Conservation (phyloP, 495 filamentous ascomycete species). For the Haplographium delicatum region DNA sequence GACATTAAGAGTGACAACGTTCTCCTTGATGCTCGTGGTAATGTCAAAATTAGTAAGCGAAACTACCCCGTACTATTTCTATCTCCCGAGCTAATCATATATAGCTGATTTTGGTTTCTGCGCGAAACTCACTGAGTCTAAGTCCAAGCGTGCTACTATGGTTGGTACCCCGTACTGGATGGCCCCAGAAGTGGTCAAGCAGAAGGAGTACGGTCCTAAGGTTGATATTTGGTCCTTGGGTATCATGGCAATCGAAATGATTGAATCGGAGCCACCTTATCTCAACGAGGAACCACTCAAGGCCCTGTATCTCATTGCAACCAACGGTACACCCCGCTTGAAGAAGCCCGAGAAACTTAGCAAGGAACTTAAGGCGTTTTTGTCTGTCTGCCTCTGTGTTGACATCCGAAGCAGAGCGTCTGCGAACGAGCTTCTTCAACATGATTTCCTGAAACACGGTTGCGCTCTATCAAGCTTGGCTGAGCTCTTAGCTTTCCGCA, state of each 20-base stretch:
- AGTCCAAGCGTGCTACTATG: slow-evolving; percentile 97
- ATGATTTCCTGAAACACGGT: slow-evolving; percentile 72
- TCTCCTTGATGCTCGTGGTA: slow-evolving; percentile 83
- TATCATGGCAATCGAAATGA: slow-evolving; percentile 99
- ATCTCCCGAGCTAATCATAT: slow-evolving; percentile 28
- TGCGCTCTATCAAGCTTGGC: slow-evolving; percentile 77
- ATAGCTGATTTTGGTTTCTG: slow-evolving; percentile 98
- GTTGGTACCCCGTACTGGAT: slow-evolving; percentile 99
- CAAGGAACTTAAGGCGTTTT: slow-evolving; percentile 93
- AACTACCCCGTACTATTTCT: slow-evolving; percentile 1
- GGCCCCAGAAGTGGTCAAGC: slow-evolving; percentile 98
- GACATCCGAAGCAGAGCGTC: slow-evolving; percentile 93
- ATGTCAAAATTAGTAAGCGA: slow-evolving; percentile 93
- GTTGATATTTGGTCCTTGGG: slow-evolving; percentile 98
- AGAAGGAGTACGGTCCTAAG: slow-evolving; percentile 97
- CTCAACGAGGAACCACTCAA: slow-evolving; percentile 97
- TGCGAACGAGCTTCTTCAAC: slow-evolving; percentile 75
- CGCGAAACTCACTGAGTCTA: slow-evolving; percentile 94
- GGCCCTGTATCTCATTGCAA: slow-evolving; percentile 93
- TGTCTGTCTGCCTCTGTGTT: slow-evolving; percentile 92
- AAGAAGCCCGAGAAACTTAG: slow-evolving; percentile 97
- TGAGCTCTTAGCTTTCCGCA: slow-evolving; percentile 70
- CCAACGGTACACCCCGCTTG: slow-evolving; percentile 90
- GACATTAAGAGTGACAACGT: slow-evolving; percentile 99
- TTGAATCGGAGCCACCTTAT: slow-evolving; percentile 96